These are phyloP conservation scores for Passiflora organensis DNA, from an alignment of 345 rosid species.

Conservation along the genomic window DNA sequence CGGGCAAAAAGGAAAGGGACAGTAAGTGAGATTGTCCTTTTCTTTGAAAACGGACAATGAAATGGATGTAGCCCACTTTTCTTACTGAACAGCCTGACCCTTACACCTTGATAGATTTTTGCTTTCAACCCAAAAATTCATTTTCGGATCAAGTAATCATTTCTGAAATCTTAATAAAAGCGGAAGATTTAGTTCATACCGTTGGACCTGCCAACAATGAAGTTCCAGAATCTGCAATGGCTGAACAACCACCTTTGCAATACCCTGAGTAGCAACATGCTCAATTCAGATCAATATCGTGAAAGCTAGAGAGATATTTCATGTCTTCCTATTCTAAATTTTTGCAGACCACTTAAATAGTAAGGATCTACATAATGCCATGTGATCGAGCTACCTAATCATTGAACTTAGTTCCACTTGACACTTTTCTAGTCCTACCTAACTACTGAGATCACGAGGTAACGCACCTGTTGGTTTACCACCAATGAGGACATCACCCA, in stretches of 20 bases:
- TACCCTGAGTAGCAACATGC: constrained; percentile 9
- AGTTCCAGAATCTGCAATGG: constrained; percentile 34
- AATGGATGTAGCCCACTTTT: no score
- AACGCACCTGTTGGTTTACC: constrained; percentile 23
- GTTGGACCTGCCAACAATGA: constrained; percentile 33
- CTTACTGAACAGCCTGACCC: no score
- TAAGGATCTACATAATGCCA: no score
- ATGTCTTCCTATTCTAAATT: no score
- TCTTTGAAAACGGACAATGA: no score
- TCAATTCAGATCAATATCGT: neutral
- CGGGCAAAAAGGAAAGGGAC: no score
- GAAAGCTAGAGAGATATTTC: neutral
- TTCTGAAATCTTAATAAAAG: neutral
- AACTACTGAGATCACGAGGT: neutral
- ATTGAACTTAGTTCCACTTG: constrained; percentile 2
- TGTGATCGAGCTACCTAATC: neutral
- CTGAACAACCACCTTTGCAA: constrained; percentile 29
- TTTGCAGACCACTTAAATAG: no score
- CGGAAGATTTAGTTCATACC: constrained; percentile 9
- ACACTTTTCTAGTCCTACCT: neutral
- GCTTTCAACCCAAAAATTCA: no score
- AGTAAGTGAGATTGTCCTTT: no score
- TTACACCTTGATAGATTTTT: no score
- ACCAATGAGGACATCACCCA: constrained; percentile 29
- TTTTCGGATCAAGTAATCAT: no score